These are phyloP conservation scores for Sutorius eximius DNA, from an alignment of 1,284 basidiomycete species.

Conservation along the genomic window DNA sequence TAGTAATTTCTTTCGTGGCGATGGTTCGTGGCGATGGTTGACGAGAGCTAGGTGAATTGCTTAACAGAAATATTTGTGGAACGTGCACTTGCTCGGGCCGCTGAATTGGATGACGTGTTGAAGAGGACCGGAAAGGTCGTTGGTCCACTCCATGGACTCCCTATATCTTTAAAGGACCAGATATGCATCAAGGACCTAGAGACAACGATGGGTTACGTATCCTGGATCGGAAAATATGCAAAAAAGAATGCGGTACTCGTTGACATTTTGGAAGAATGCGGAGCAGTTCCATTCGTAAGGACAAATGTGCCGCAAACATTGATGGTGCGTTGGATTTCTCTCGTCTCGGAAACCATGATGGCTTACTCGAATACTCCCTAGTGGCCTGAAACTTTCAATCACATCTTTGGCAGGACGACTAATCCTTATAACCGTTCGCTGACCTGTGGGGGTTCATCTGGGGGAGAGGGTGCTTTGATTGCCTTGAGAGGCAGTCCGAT, in stretches of 20 bases:
- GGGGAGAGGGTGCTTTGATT: no score
- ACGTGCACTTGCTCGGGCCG: conserved; percentile 51
- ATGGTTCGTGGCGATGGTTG: background rate
- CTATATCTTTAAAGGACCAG: conserved; percentile 64
- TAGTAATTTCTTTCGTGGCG: conserved; percentile 35
- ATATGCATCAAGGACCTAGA: conserved; percentile 53
- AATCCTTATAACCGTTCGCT: no score
- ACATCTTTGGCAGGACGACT: no score
- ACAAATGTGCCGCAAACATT: conserved; percentile 73
- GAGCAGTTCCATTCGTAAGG: conserved; percentile 68
- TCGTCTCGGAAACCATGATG: background rate
- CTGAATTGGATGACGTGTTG: conserved; percentile 50
- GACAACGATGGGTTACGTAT: conserved; percentile 62
- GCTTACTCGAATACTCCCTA: no score
- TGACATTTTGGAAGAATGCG: conserved; percentile 51
- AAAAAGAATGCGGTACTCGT: conserved; percentile 53
- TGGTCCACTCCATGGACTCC: conserved; percentile 63
- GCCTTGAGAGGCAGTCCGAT: no score
- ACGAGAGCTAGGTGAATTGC: conserved; percentile 49
- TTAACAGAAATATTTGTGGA: conserved; percentile 57
- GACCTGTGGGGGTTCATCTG: no score
- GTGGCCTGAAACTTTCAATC: no score
- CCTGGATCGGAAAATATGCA: conserved; percentile 59
- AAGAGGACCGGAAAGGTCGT: conserved; percentile 41
- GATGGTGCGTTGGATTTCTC: conserved; percentile 41